Evolutionary conservation across 352 stramenopile species (phyloP).

Genomic region (Peronospora destructor): DNA sequence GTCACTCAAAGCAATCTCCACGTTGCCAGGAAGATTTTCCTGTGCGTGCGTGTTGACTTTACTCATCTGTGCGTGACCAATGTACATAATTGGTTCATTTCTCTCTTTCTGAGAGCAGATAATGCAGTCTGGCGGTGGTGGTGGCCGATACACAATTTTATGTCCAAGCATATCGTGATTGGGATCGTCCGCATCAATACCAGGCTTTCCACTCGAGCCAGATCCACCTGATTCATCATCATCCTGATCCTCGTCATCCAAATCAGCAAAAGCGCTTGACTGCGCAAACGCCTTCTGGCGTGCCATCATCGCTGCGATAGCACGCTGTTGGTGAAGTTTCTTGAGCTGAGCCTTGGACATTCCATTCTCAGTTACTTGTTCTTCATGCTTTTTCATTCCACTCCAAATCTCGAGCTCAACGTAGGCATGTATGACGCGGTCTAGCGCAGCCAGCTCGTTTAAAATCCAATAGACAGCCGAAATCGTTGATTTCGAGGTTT

Average conservation of each 20-base stretch:
- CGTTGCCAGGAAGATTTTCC: constrained; percentile 37
- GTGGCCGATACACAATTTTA: constrained; percentile 59
- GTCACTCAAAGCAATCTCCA: constrained; percentile 17
- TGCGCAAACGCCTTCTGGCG: constrained; percentile 71
- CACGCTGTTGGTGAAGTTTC: constrained; percentile 74
- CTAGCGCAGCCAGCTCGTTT: constrained; percentile 48
- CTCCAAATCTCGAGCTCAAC: constrained; percentile 59
- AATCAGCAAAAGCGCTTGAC: constrained; percentile 57
- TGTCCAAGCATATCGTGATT: constrained; percentile 16
- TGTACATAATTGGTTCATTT: constrained; percentile 80
- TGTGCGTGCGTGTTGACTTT: constrained; percentile 44
- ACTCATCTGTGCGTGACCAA: constrained; percentile 73
- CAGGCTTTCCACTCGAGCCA: constrained; percentile 16
- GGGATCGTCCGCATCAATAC: constrained; percentile 15
- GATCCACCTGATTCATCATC: constrained; percentile 29
- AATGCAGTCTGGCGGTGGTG: constrained; percentile 68
- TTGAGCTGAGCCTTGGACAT: constrained; percentile 67
- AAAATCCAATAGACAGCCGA: constrained; percentile 80
- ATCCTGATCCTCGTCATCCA: constrained; percentile 62
- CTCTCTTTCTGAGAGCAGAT: constrained; percentile 84
- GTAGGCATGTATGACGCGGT: constrained; percentile 42
- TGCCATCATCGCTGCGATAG: constrained; percentile 80
- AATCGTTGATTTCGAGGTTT: constrained; percentile 71
- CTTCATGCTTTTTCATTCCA: constrained; percentile 55
- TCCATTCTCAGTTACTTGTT: constrained; percentile 40